Evolutionary conservation across 2,329 filamentous ascomycete species (phyloP).

Genomic region (Ramularia endophylla): DNA sequence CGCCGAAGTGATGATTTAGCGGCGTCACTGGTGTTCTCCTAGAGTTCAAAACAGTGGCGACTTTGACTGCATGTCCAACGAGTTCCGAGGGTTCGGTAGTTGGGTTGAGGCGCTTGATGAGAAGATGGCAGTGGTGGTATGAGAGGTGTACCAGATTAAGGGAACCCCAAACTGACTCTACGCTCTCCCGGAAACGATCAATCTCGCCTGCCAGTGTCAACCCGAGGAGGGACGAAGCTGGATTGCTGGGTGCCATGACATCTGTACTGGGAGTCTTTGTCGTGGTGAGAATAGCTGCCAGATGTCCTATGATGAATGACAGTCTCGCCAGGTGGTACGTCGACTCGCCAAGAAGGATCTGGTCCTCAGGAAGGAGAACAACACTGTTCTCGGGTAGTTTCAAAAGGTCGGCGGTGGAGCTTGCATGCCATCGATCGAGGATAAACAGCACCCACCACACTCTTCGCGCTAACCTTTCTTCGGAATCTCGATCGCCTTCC

Average conservation of each 20-base stretch:
- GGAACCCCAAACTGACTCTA: constrained; percentile 48
- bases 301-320: constrained; percentile 53
- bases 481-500: constrained; percentile 52
- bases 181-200: constrained; percentile 60
- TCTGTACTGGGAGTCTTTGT: constrained; percentile 40
- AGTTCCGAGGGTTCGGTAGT: constrained; percentile 52
- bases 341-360: constrained; percentile 55
- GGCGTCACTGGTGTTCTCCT: constrained; percentile 54
- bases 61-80: constrained; percentile 55
- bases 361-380: constrained; percentile 55
- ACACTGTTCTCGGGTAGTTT: constrained; percentile 59
- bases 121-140: constrained; percentile 64
- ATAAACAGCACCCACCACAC: constrained; percentile 69
- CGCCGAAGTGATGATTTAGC: constrained; percentile 61
- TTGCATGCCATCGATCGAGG: constrained; percentile 67
- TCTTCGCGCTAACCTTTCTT: constrained; percentile 56
- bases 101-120: constrained; percentile 56
- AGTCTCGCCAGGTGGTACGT: constrained; percentile 61
- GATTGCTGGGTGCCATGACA: constrained; percentile 38
- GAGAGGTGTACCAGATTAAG: constrained; percentile 59
- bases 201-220: constrained; percentile 52
- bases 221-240: constrained; percentile 41
- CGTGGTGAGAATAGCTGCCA: constrained; percentile 43
- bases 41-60: constrained; percentile 52
- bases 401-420: constrained; percentile 57